Evolutionary conservation across 139 green algal genomes (phyloP).

Genomic region (Micromonas commoda): DNA sequence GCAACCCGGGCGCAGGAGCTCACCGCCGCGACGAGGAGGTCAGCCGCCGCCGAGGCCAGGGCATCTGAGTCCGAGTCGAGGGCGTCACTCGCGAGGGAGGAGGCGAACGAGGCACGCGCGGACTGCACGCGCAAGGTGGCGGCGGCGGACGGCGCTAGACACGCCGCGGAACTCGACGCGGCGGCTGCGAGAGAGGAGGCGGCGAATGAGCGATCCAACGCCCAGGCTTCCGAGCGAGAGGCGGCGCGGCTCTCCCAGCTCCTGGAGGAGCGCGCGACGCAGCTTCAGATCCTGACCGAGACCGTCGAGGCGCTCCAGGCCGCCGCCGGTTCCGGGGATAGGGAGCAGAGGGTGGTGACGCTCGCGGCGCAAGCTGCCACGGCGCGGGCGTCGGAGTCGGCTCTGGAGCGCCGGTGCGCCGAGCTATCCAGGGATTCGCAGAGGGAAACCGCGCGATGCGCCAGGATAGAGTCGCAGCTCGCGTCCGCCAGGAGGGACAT

Average conservation of each 20-base stretch:
- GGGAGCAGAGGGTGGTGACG: conserved; percentile 48
- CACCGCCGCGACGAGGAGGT: not conserved
- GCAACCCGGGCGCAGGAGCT: not conserved
- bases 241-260: not conserved
- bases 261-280: conserved; percentile 40
- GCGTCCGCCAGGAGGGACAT: no score
- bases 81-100: not conserved
- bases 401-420: conserved; percentile 36
- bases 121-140: not conserved
- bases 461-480: no score
- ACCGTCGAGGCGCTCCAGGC: conserved; percentile 66
- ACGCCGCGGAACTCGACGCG: not conserved
- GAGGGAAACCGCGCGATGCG: no score
- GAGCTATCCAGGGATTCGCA: conserved; percentile 31
- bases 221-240: not conserved
- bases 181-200: not conserved
- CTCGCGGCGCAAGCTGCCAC: conserved; percentile 57
- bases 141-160: not conserved
- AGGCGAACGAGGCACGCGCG: not conserved
- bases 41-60: conserved; percentile 31
- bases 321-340: conserved; percentile 30
- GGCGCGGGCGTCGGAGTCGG: conserved; percentile 30
- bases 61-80: conserved; percentile 8
- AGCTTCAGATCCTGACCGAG: conserved; percentile 57
- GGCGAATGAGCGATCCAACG: not conserved